Percentiles rank a stretch among this genome's conserved stretches.
phyloP scores from a whole-genome alignment of 2,329 filamentous ascomycete species.

The Metarhizium robertsii region DNA sequence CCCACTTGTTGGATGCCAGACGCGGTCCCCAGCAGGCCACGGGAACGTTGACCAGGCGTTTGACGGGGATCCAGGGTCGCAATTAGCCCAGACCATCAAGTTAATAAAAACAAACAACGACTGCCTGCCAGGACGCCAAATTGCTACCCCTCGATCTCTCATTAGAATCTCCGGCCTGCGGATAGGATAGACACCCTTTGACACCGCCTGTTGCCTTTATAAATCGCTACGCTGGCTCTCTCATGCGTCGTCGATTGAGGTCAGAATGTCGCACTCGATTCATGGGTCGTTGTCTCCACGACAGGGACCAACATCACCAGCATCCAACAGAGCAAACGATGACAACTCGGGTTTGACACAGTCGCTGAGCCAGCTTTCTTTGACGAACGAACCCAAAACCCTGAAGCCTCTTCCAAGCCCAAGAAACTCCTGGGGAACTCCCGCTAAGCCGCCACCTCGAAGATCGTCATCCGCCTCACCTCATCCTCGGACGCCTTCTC shows the following conservation, averaged over 20 bases:
- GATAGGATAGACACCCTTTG: background rate
- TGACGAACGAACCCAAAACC: slow-evolving; percentile 25
- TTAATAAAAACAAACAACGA: background rate
- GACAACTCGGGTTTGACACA: slow-evolving; percentile 26
- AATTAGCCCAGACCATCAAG: background rate
- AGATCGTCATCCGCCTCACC: slow-evolving; percentile 30
- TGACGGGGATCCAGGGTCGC: background rate
- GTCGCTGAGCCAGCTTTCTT: slow-evolving; percentile 35
- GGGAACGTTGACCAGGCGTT: background rate
- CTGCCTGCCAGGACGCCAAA: background rate
- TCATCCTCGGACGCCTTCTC: slow-evolving; percentile 27
- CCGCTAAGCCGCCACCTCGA: slow-evolving; percentile 27
- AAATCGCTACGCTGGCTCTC: background rate
- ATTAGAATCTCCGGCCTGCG: background rate
- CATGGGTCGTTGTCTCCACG: slow-evolving; percentile 1
- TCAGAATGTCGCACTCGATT: slow-evolving; percentile 3
- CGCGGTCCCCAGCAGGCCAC: background rate
- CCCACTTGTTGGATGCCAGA: background rate
- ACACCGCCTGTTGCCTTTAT: background rate
- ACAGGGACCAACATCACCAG: background rate
- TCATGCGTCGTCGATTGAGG: slow-evolving; percentile 4
- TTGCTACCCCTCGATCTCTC: background rate
- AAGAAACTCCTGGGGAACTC: slow-evolving; percentile 18
- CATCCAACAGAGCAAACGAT: background rate
- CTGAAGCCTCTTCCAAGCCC: slow-evolving; percentile 8